phyloP scores from a whole-genome alignment of 352 stramenopile genomes.

The Phytophthora hybrid region DNA sequence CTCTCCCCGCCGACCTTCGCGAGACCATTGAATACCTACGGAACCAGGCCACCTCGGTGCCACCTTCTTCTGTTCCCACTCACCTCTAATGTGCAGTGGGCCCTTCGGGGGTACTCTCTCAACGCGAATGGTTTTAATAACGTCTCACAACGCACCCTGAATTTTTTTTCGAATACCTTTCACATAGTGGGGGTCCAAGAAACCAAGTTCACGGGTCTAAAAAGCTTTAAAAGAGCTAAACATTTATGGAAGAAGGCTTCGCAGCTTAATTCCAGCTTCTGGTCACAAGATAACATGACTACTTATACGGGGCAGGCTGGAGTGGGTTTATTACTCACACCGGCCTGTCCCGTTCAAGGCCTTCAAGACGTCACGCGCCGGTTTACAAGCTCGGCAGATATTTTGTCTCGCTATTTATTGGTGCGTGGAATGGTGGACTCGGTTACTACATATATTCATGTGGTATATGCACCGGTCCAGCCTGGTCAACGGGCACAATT shows the following conservation, averaged over 20 bases:
- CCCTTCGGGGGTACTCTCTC: background rate
- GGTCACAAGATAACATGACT: conserved; percentile 26
- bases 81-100: background rate
- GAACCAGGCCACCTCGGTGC: background rate
- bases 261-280: conserved; percentile 18
- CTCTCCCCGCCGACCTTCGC: background rate
- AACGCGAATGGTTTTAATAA: background rate
- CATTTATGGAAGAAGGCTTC: conserved; percentile 11
- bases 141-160: background rate
- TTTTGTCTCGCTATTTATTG: conserved; percentile 15
- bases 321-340: conserved; percentile 13
- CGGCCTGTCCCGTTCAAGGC: background rate
- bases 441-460: no score
- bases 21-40: background rate
- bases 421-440: no score
- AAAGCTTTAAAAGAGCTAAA: conserved; percentile 14
- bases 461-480: no score
- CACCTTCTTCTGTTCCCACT: background rate
- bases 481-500: no score
- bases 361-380: conserved; percentile 5
- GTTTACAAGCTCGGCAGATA: background rate
- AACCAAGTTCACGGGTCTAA: background rate
- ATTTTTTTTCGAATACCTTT: background rate
- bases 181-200: conserved; percentile 13
- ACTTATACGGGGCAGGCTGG: conserved; percentile 2